Conservation (phyloP, 2,329 filamentous ascomycete genomes). For the Lasiodiplodia gonubiensis region DNA sequence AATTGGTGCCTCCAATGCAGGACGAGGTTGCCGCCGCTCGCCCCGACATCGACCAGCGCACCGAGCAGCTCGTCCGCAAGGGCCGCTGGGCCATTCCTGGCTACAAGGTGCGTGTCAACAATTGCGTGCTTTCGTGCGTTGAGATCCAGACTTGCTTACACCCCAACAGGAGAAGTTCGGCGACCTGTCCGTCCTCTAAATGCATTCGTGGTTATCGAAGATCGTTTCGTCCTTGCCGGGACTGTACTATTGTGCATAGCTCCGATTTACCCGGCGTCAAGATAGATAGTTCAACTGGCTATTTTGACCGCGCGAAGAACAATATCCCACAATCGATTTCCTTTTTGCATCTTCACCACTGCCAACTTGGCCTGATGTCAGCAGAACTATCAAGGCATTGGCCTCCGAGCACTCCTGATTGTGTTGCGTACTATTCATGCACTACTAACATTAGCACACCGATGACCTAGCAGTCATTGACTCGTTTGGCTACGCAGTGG, state of each 20-base stretch:
- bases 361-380: not conserved
- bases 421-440: not conserved
- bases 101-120: conserved; percentile 80
- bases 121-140: not conserved
- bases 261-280: conserved; percentile 25
- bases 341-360: not conserved
- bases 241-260: conserved; percentile 28
- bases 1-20: conserved; percentile 53
- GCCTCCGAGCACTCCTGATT: not conserved
- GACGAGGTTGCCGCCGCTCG: conserved; percentile 94
- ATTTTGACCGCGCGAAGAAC: conserved; percentile 27
- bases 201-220: conserved; percentile 22
- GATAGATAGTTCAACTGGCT: conserved; percentile 29
- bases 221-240: conserved; percentile 26
- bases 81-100: conserved; percentile 97
- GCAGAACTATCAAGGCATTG: not conserved
- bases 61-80: conserved; percentile 91
- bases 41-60: conserved; percentile 98
- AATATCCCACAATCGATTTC: conserved; percentile 25
- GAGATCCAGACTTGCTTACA: conserved; percentile 52
- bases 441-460: not conserved
- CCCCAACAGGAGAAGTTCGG: conserved; percentile 90
- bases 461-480: not conserved
- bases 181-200: conserved; percentile 92
- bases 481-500: not conserved